phyloP scores from a whole-genome alignment of 1,139 yeast genomes.

The Geotrichum australiense region DNA sequence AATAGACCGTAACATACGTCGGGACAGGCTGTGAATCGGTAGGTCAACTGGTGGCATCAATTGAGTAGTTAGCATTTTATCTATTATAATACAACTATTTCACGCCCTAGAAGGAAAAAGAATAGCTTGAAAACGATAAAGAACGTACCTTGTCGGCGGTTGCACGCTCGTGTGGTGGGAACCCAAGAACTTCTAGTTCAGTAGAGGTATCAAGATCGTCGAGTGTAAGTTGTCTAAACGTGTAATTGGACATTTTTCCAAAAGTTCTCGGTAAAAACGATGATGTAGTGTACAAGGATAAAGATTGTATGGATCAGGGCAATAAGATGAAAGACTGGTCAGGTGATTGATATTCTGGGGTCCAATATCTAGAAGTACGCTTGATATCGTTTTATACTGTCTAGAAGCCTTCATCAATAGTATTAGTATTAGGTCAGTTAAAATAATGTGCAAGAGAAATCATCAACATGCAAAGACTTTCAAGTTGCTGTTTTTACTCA shows the following conservation, averaged over 20 bases:
- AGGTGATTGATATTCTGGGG: too few relatives aligned
- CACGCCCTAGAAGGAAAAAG: not conserved
- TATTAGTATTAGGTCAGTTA: too few relatives aligned
- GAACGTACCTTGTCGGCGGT: conserved; percentile 46
- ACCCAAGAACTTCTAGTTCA: conserved; percentile 61
- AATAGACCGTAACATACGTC: conserved; percentile 87
- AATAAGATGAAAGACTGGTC: too few relatives aligned
- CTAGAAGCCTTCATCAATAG: too few relatives aligned
- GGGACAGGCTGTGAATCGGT: conserved; percentile 75
- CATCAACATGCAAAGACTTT: too few relatives aligned
- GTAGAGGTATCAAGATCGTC: conserved; percentile 60
- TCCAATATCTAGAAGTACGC: too few relatives aligned
- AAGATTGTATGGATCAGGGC: too few relatives aligned
- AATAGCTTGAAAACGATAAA: not conserved
- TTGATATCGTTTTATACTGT: too few relatives aligned
- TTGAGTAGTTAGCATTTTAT: not conserved
- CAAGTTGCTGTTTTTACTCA: too few relatives aligned
- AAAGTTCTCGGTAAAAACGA: not conserved
- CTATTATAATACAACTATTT: not conserved
- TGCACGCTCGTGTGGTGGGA: conserved; percentile 60
- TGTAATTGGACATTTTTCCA: conserved; percentile 1
- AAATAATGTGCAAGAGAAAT: too few relatives aligned
- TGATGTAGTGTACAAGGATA: too few relatives aligned
- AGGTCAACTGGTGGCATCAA: conserved; percentile 39
- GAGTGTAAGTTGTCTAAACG: conserved; percentile 25